Evolutionary conservation across 371 early-diverging fungal genomes (phyloP).

Genomic region (Homolaphlyctis polyrhiza): DNA sequence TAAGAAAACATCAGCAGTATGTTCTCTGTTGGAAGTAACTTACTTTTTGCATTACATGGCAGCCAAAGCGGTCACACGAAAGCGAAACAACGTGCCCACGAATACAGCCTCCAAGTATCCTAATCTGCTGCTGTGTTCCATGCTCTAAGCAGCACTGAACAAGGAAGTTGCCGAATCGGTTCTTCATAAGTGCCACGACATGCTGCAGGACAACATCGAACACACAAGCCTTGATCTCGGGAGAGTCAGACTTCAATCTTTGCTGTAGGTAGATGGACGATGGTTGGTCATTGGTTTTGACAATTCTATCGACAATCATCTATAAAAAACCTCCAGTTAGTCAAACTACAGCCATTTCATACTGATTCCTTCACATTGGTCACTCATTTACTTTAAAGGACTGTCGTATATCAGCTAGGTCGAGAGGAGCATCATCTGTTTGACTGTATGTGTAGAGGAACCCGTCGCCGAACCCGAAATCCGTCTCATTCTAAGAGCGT

Average conservation of each 20-base stretch:
- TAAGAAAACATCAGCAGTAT: neutral
- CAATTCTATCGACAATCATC: constrained; percentile 57
- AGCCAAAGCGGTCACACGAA: constrained; percentile 71
- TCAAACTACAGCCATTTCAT: neutral
- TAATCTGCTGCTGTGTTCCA: constrained; percentile 56
- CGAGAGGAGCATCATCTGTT: neutral
- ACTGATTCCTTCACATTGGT: neutral
- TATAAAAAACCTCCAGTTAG: no score
- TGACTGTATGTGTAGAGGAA: neutral
- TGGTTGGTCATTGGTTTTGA: constrained; percentile 69
- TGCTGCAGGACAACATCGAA: constrained; percentile 56
- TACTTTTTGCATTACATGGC: constrained; percentile 75
- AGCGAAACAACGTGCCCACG: constrained; percentile 56
- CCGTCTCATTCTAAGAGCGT: no score
- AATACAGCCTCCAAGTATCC: constrained; percentile 53
- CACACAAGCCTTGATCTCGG: constrained; percentile 50
- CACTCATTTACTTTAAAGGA: neutral
- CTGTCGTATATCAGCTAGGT: neutral
- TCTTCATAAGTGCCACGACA: constrained; percentile 60
- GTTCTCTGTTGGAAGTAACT: neutral
- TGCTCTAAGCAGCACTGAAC: constrained; percentile 67
- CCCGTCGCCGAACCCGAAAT: no score
- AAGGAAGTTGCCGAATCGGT: constrained; percentile 75
- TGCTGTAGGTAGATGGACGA: constrained; percentile 71
- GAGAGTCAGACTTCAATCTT: constrained; percentile 55